Conservation (phyloP, 2,329 filamentous ascomycete species). For the Waltergamsia citrina region DNA sequence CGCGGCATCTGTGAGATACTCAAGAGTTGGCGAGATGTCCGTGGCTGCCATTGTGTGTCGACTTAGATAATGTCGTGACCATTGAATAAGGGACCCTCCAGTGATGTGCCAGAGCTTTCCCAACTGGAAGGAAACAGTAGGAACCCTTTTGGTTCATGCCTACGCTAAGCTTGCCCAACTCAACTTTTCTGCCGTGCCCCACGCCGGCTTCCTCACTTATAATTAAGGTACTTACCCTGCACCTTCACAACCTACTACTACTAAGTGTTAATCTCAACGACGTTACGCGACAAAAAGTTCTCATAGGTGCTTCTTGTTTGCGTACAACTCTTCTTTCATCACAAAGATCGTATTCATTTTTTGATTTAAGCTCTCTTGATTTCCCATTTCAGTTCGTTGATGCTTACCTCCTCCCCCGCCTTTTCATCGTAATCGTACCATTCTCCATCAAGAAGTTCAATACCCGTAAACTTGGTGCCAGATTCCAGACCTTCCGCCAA, state of each 20-base stretch:
- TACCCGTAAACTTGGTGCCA: constrained; percentile 66
- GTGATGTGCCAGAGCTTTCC: no score
- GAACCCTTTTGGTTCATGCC: no score
- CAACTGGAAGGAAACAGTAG: no score
- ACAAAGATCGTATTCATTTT: background rate
- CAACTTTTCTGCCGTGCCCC: background rate
- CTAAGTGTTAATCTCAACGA: no score
- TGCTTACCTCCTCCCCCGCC: constrained; percentile 80
- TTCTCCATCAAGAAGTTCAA: constrained; percentile 82
- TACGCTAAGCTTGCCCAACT: no score
- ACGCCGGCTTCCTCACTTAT: background rate
- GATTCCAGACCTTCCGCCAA: constrained; percentile 75
- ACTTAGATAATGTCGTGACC: background rate
- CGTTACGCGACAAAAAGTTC: no score
- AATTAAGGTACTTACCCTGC: background rate
- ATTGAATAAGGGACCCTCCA: no score
- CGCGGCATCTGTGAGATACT: constrained; percentile 48
- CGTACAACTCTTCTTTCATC: background rate
- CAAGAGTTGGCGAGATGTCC: constrained; percentile 14
- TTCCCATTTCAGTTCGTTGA: constrained; percentile 83
- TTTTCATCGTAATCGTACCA: constrained; percentile 99
- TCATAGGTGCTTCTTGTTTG: no score
- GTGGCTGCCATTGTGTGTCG: background rate
- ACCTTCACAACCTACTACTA: no score
- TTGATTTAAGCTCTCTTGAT: constrained; percentile 56